Evolutionary conservation across 495 filamentous ascomycete genomes (phyloP).

Genomic region (Talaromyces thailandensis): DNA sequence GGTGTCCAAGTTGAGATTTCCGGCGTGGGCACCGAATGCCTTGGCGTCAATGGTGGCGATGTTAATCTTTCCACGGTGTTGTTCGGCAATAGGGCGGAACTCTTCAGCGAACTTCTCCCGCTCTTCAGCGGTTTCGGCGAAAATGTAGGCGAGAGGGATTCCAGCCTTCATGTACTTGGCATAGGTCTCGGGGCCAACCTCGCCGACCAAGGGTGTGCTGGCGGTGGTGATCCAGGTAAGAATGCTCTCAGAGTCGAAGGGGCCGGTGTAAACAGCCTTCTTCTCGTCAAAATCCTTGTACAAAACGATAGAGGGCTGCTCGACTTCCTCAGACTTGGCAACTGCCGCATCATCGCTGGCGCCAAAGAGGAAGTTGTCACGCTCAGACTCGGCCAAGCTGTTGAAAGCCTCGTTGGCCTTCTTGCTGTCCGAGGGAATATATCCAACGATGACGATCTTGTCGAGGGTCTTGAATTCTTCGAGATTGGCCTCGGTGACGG

Average conservation of each 20-base stretch:
- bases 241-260: constrained; percentile 69
- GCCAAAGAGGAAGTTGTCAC: constrained; percentile 89
- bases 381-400: constrained; percentile 68
- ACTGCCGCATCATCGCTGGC: constrained; percentile 71
- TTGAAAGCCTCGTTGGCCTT: constrained; percentile 71
- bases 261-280: constrained; percentile 73
- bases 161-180: constrained; percentile 88
- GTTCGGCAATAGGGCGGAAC: constrained; percentile 45
- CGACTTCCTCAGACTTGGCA: constrained; percentile 83
- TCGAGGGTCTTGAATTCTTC: constrained; percentile 97
- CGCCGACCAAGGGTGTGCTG: constrained; percentile 85
- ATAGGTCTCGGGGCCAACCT: constrained; percentile 97
- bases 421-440: constrained; percentile 79
- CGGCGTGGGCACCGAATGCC: constrained; percentile 88
- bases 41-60: constrained; percentile 97
- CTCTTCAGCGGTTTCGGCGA: constrained; percentile 87
- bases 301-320: constrained; percentile 77
- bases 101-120: constrained; percentile 64
- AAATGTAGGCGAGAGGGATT: constrained; percentile 94
- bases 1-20: constrained; percentile 94
- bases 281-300: constrained; percentile 99
- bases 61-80: constrained; percentile 76
- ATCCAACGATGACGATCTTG: constrained; percentile 91
- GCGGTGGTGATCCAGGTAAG: constrained; percentile 74
- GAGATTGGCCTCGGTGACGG: constrained; percentile 66